Evolutionary conservation across 441 rosid genomes (phyloP), one percentile per base, ranked within the genome.

Genomic region (Bruguiera hainesii): DNA sequence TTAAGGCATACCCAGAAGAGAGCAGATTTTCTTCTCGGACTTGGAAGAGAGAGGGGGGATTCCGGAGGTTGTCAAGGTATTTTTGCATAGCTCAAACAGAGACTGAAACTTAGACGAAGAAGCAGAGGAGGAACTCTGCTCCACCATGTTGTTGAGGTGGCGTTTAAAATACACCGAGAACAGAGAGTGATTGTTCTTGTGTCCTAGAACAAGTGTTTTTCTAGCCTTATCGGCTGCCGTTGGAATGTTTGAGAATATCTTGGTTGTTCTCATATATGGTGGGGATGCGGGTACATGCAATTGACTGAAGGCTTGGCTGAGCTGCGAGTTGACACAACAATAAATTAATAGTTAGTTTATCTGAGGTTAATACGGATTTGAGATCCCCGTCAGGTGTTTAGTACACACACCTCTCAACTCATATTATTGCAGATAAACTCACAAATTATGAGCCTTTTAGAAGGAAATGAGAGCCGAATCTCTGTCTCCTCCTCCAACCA

Each of bases 1-100:
- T 8, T 3, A 23, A 53, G 28, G 29, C 25, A 65, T 91, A 94
- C 98, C 97, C 83, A 94, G 30, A n/a, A 88, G 81, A 76, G 93
- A 91, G 72, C 75, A 75, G 71, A 91, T 66, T 62, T 78, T 80
- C 58, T 76, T 81, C 63, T 80, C 70, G 53, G 86, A 74, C 56
- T 73, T 83, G 56, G 89, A 69, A 64, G 96, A 79, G 30, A 84
- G 56, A 68, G 84, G 76, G 63, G 85, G 61, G 1, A 68, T 51
- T 21, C 69, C 80, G 6, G 88, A 82, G 21, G 93, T 86, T 37
- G 85, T 75, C 68, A 85, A 80, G 60, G 75, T 85, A 64, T 55
- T 77, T 7, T 77, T 73, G 80, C 96, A 91, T 60, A 88, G 81
- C 18, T 89, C 89, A 72, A 82, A 88, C 13, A 88, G 79, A 71